phyloP scores from a whole-genome alignment of 768 basidiomycete species.

The Coprinopsis sp. region DNA sequence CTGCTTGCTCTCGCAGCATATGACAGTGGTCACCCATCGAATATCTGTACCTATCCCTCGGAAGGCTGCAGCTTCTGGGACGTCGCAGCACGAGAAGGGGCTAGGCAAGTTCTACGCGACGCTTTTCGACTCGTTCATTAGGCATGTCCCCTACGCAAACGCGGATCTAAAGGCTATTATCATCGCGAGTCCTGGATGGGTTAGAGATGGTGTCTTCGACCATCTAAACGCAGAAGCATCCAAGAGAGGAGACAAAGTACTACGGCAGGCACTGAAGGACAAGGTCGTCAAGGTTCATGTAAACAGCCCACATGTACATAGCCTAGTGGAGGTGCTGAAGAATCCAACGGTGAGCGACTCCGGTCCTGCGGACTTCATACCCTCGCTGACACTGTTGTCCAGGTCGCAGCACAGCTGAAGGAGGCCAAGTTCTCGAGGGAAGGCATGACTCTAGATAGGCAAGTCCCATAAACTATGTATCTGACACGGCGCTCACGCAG shows the following conservation, averaged over 20 bases:
- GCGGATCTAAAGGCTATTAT: conserved; percentile 81
- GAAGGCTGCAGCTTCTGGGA: conserved; percentile 77
- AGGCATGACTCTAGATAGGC: conserved; percentile 89
- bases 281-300: conserved; percentile 91
- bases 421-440: conserved; percentile 97
- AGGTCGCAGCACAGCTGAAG: conserved; percentile 76
- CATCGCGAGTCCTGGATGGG: conserved; percentile 96
- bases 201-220: conserved; percentile 82
- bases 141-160: conserved; percentile 84
- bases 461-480: conserved; percentile 4
- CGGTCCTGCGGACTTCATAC: background rate
- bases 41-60: conserved; percentile 87
- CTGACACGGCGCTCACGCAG: conserved; percentile 2
- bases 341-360: conserved; percentile 76
- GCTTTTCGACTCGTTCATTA: conserved; percentile 79
- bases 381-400: background rate
- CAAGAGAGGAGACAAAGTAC: conserved; percentile 72
- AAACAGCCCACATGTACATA: conserved; percentile 92
- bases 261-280: conserved; percentile 70
- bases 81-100: conserved; percentile 91
- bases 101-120: conserved; percentile 77
- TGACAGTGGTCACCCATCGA: conserved; percentile 90
- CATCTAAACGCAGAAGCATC: conserved; percentile 80
- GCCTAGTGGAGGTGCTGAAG: conserved; percentile 88
- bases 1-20: conserved; percentile 93